Conservation (phyloP, 164 flowering plant genomes). For the Annona cherimola region DNA sequence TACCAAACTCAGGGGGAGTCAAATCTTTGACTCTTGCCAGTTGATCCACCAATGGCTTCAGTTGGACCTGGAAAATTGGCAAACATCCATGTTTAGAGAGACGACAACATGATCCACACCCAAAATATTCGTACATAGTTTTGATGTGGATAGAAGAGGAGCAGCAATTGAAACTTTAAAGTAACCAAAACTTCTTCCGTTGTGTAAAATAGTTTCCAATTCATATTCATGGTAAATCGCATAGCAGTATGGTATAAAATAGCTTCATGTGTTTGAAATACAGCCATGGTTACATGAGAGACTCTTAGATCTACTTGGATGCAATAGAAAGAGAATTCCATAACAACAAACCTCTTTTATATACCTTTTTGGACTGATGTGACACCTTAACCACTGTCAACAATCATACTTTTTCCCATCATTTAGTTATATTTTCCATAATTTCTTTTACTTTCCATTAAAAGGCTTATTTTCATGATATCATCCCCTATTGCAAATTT, state of each 20-base stretch:
- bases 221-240: background rate
- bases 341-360: no score
- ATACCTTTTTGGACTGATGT: no score
- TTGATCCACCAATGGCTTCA: conserved; percentile 81
- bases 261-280: background rate
- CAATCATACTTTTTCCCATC: no score
- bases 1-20: conserved; percentile 77
- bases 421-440: no score
- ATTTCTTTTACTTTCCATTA: no score
- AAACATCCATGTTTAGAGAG: conserved; percentile 6
- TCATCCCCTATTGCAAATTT: no score
- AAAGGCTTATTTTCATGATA: no score
- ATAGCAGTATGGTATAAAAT: background rate
- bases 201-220: background rate
- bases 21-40: conserved; percentile 82
- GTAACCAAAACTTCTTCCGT: background rate
- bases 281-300: background rate
- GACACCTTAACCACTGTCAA: no score
- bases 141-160: background rate
- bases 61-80: conserved; percentile 57
- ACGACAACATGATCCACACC: background rate
- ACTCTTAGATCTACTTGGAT: no score
- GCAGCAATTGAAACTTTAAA: no score
- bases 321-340: no score
- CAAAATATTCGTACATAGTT: background rate